Base-by-base conservation (phyloP, 805 yeast species). In the Blastobotrys americana region DNA sequence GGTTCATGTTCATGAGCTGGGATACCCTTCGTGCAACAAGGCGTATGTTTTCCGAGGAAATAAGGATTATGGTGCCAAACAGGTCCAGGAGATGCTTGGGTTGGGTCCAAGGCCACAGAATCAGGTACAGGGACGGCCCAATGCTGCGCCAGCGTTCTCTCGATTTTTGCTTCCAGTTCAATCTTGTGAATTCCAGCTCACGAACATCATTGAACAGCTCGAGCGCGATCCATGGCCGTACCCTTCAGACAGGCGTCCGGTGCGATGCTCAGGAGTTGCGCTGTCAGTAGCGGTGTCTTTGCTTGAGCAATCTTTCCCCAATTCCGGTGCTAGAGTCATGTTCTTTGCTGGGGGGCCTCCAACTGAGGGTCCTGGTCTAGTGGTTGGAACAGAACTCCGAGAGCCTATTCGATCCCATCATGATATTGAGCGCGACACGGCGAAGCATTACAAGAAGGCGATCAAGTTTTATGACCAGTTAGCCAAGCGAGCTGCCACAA, bases 351-450 rank as follows among this genome's bases (percentile, higher is more conserved):
- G 90, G 43, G 99, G 98, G 51, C 95, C 96, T 40, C 82, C 96
- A 63, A 93, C 98, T 38, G 80, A 84, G 60, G 84, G 83, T 38
- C 97, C 99, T 9, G 99, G 99, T 56, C 70, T 85, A 62, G 87
- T 93, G 54, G 99, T 93, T 22, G 86, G 90, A 37, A 79, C 82
- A 19, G 93, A 88, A 64, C 74, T 93, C 63, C 84, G 85, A 62
- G 98, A 93, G 66, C 96, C 98, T 40, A 84, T 93, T 56, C 80
- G 99, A 71, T 93, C 98, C 5, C 99, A 93, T 67, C 86, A 84
- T 59, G 98, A 93, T 63, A 85, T 93, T 54, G 97, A 93, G 64
- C 81, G 88, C 54, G 97, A 90, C 57, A 66, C 76, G 41, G 95
- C 95, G 45, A 83, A 83, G 59, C 95, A 88, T 63, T 85, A 80